Base-by-base conservation (phyloP, 495 filamentous ascomycete genomes). In the Penicillium bialowiezense region DNA sequence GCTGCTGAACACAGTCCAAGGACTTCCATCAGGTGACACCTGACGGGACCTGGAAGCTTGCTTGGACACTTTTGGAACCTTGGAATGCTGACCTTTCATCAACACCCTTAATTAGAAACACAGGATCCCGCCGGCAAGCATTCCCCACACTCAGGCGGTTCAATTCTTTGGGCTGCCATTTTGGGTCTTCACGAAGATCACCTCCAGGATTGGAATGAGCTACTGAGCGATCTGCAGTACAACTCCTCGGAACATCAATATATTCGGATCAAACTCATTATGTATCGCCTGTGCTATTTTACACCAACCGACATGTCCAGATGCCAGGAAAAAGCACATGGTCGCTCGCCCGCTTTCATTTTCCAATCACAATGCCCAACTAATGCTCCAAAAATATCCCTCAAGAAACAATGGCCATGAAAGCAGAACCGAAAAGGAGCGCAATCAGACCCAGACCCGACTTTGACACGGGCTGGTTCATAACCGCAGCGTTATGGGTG, bases 391-490 rank as follows among this genome's bases (percentile, higher is more conserved):
- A 9, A 18, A 3, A n/a, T 1, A 3, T 8, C 37, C 20, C 8
- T 56, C 48, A 69, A 26, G 59, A 58, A 29, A 64, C 20, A 19
- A 62, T 50, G 7, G 65, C 65, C 52, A 66, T 41, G 7, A 71
- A 10, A n/a, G 60, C 59, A 12, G 67, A 68, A 42, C 60, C 62
- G 36, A 70, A 63, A 17, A 75, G n/a, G 56, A 75, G 48, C 1
- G 59, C 70, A 43, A 75, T 29, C 0, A 75, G 35, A 1, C 70
- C 67, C 17, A 73, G 26, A 0, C 70, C 69, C 2, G 56, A 44
- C 51, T 65, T 67, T 0, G 67, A 70, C 12, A 75, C 46, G 12
- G 56, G 51, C 40, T 59, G 51, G 13, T 44, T 48, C 2, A 33
- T 14, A 4, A 53, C 48, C 7, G 54, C 60, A 1, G 53, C 59